These are phyloP conservation scores for Crithidia brevicula DNA, from an alignment of 208 protist genomes.

Conservation along the genomic window DNA sequence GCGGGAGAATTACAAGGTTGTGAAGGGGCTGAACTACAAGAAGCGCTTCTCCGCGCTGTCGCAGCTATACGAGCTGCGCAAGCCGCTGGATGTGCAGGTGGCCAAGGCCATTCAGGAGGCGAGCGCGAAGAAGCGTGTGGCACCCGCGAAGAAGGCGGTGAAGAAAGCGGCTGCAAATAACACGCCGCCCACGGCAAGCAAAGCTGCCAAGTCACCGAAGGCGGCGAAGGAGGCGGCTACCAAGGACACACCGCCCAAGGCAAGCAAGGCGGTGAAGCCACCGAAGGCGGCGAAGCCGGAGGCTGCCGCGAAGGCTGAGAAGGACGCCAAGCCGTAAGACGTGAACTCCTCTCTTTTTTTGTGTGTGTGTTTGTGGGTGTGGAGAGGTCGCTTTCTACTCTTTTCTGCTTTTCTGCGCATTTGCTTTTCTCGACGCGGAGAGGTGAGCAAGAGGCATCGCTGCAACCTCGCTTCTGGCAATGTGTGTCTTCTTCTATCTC, in stretches of 20 bases:
- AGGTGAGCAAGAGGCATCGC: too few relatives aligned
- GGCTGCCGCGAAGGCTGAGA: background rate
- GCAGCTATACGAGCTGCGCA: slow-evolving; percentile 79
- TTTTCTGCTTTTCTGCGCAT: background rate
- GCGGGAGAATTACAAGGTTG: slow-evolving; percentile 73
- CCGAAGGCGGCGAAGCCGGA: too few relatives aligned
- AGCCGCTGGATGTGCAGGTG: slow-evolving; percentile 62
- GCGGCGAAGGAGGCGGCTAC: background rate
- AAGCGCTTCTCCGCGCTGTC: slow-evolving; percentile 79
- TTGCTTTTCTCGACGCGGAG: too few relatives aligned
- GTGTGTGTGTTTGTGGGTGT: background rate
- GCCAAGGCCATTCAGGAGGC: slow-evolving; percentile 55
- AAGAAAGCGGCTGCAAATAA: slow-evolving; percentile 29
- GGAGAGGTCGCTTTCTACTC: background rate
- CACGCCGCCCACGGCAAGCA: slow-evolving; percentile 18
- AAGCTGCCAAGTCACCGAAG: slow-evolving; percentile 17
- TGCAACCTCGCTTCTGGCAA: background rate
- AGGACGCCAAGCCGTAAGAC: background rate
- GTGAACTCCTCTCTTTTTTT: background rate
- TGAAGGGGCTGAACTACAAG: slow-evolving; percentile 65
- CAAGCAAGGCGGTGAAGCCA: too few relatives aligned
- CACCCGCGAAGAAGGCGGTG: slow-evolving; percentile 30
- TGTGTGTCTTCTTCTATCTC: background rate
- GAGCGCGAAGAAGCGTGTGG: slow-evolving; percentile 29
- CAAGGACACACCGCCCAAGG: too few relatives aligned